phyloP scores from a whole-genome alignment of 257 asterid species.

The Oldenlandia corymbosa region DNA sequence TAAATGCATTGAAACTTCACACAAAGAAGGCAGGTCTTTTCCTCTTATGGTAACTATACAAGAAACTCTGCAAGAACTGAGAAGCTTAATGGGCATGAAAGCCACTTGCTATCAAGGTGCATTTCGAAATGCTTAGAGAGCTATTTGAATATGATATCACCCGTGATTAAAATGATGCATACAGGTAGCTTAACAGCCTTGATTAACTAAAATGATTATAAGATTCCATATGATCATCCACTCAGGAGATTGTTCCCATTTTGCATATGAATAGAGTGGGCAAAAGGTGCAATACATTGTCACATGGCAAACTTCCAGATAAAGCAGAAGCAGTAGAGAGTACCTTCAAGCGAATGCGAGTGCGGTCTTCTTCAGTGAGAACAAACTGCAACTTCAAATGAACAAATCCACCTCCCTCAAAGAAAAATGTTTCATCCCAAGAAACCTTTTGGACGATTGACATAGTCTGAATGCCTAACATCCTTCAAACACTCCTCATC shows the following conservation, averaged over 20 bases:
- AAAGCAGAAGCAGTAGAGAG: neutral
- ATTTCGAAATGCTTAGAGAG: neutral
- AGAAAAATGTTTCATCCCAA: slow-evolving; percentile 72
- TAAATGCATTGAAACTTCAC: neutral
- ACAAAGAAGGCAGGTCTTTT: neutral
- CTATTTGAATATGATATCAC: neutral
- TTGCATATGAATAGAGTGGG: neutral
- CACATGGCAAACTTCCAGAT: neutral
- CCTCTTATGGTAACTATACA: neutral
- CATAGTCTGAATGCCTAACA: slow-evolving; percentile 57
- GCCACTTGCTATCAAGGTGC: neutral
- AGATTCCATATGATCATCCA: neutral
- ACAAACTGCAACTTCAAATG: slow-evolving; percentile 71
- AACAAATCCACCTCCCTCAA: slow-evolving; percentile 64
- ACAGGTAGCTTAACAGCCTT: neutral
- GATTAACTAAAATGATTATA: neutral
- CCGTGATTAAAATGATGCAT: neutral
- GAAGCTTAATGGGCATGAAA: neutral
- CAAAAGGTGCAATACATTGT: neutral
- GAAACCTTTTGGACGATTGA: slow-evolving; percentile 76
- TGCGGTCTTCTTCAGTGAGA: slow-evolving; percentile 71
- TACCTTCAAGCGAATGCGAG: slow-evolving; percentile 72
- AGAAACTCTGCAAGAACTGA: neutral
- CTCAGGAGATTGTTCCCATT: neutral
- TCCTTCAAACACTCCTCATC: slow-evolving; percentile 11